These are phyloP conservation scores for Moesziomyces aphidis DNA, from an alignment of 1,284 basidiomycete species.

Conservation along the genomic window DNA sequence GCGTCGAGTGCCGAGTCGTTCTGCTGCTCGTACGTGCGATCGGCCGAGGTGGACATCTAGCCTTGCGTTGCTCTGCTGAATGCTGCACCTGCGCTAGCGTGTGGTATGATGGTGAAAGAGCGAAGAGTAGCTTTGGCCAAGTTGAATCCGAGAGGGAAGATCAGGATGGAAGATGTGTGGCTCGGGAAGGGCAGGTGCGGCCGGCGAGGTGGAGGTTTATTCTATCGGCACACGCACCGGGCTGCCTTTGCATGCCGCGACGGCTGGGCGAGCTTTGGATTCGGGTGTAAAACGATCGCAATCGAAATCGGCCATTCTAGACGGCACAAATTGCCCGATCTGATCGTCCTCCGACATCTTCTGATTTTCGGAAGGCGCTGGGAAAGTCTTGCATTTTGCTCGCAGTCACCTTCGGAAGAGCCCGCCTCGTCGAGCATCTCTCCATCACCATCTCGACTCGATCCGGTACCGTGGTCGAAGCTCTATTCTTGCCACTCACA, in stretches of 20 bases:
- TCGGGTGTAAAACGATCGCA: background rate
- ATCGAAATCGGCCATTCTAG: background rate
- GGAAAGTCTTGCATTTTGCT: background rate
- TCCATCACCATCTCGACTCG: conserved; percentile 3
- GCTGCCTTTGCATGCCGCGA: no score
- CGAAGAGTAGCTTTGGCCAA: background rate
- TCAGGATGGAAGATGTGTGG: no score
- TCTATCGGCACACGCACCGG: no score
- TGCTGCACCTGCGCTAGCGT: background rate
- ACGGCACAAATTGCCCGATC: background rate
- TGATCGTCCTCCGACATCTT: background rate
- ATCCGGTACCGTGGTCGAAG: background rate
- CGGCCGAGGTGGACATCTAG: conserved; percentile 53
- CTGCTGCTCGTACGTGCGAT: conserved; percentile 63
- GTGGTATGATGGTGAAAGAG: background rate
- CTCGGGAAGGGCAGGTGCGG: background rate
- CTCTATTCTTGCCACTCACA: background rate
- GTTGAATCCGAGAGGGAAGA: background rate
- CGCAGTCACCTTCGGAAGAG: background rate
- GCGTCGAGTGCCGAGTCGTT: conserved; percentile 62
- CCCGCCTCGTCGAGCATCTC: conserved; percentile 1
- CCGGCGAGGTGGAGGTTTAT: background rate
- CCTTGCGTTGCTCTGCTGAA: conserved; percentile 1
- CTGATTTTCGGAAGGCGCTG: conserved; percentile 24
- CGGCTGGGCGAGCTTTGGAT: no score